These are phyloP conservation scores for Parastagonospora nodorum DNA, from an alignment of 2,329 filamentous ascomycete species.

Conservation along the genomic window DNA sequence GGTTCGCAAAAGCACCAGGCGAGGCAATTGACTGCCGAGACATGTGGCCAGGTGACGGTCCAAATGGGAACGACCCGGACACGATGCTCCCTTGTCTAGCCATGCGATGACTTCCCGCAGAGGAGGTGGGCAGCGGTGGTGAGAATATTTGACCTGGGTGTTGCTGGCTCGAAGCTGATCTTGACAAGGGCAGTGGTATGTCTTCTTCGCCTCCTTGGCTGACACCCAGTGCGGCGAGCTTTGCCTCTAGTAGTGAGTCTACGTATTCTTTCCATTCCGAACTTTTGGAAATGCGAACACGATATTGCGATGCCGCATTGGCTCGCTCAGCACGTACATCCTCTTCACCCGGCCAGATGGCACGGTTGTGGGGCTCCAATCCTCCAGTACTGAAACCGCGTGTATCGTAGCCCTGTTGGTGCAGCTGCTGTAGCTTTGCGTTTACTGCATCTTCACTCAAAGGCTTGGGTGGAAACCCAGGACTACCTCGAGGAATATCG, in stretches of 20 bases:
- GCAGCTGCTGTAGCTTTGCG: constrained; percentile 68
- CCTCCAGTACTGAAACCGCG: constrained; percentile 64
- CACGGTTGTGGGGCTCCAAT: constrained; percentile 63
- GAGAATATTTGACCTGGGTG: constrained; percentile 81
- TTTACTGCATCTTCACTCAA: constrained; percentile 59
- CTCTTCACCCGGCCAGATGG: constrained; percentile 68
- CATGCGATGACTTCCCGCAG: constrained; percentile 72
- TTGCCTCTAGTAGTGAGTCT: constrained; percentile 83
- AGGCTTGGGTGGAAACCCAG: constrained; percentile 50
- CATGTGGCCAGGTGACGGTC: constrained; percentile 60
- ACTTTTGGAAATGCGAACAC: constrained; percentile 72
- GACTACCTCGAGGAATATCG: constrained; percentile 48
- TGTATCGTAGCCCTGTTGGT: constrained; percentile 71
- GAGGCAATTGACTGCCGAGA: constrained; percentile 70
- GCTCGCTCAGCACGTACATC: constrained; percentile 64
- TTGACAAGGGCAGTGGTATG: constrained; percentile 66
- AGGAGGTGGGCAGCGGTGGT: constrained; percentile 79
- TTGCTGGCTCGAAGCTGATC: constrained; percentile 72
- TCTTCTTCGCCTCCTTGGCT: constrained; percentile 74
- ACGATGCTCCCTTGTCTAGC: constrained; percentile 62
- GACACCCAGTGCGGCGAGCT: constrained; percentile 88
- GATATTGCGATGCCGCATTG: constrained; percentile 53
- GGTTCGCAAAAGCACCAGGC: constrained; percentile 68
- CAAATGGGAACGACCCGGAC: constrained; percentile 63
- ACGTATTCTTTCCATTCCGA: constrained; percentile 81